A percentile compares a stretch with the other conserved stretches of the same genome.
Evolutionary conservation across 306 rosid genomes (phyloP).

Genomic region (Casuarina equisetifolia): DNA sequence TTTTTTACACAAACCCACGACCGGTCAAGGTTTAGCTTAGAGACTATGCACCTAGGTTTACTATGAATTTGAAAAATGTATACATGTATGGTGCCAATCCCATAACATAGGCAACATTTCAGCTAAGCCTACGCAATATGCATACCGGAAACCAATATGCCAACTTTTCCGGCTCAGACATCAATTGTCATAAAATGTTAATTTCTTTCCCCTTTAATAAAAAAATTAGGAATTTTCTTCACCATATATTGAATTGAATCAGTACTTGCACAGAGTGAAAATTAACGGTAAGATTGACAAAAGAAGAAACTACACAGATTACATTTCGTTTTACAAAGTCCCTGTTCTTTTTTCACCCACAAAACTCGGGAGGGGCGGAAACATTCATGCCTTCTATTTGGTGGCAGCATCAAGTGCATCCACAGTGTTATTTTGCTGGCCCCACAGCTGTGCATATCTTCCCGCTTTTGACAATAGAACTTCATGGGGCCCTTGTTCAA

Average conservation of each 20-base stretch:
- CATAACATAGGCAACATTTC: background rate
- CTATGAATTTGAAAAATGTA: background rate
- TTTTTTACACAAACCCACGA: too few relatives aligned
- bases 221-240: constrained; percentile 7
- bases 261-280: constrained; percentile 14
- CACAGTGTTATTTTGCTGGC: constrained; percentile 82
- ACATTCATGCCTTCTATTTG: constrained; percentile 42
- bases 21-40: too few relatives aligned
- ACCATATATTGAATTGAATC: constrained; percentile 11
- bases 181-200: background rate
- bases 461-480: constrained; percentile 72
- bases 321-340: background rate
- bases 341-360: background rate
- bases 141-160: background rate
- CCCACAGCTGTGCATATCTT: constrained; percentile 98
- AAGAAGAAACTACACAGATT: background rate
- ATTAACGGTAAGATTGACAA: constrained; percentile 15
- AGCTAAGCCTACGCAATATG: background rate
- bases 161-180: background rate
- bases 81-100: constrained; percentile 12
- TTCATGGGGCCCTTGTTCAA: constrained; percentile 96
- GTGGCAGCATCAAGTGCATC: constrained; percentile 68
- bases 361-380: constrained; percentile 11
- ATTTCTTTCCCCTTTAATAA: background rate
- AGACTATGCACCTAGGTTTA: background rate